phyloP scores from a whole-genome alignment of 202 grass and related monocot genomes.

The Setaria viridis region DNA sequence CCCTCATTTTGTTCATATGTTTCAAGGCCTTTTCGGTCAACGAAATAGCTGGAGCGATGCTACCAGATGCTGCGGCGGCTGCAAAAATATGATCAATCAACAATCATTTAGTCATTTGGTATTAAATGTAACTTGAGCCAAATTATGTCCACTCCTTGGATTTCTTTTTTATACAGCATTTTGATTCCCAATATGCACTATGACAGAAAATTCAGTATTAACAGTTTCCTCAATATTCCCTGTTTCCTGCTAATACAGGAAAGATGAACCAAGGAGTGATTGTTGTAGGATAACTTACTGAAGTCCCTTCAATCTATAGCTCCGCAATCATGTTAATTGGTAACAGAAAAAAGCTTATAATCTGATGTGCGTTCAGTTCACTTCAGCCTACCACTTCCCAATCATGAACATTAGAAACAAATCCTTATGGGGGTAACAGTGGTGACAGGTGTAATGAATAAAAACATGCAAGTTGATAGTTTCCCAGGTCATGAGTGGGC shows the following conservation, averaged over 20 bases:
- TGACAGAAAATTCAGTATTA: not conserved
- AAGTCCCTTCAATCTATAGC: not conserved
- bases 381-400: not conserved
- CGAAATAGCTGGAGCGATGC: conserved; percentile 81
- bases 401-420: not conserved
- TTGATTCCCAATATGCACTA: not conserved
- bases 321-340: not conserved
- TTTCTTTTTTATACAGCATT: not conserved
- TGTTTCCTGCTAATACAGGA: not conserved
- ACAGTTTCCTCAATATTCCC: not conserved
- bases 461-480: conserved; percentile 9
- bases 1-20: conserved; percentile 88
- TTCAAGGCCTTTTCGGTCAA: conserved; percentile 83
- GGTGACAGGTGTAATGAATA: not conserved
- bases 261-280: not conserved
- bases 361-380: not conserved
- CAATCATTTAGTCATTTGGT: not conserved
- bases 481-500: not conserved
- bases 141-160: not conserved
- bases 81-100: conserved; percentile 10
- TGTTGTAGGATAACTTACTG: not conserved
- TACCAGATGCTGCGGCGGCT: conserved; percentile 49
- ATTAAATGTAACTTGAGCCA: not conserved
- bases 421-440: not conserved
- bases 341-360: not conserved